Evolutionary conservation across 371 early-diverging fungal species (phyloP).

Genomic region (Mucor saturninus): DNA sequence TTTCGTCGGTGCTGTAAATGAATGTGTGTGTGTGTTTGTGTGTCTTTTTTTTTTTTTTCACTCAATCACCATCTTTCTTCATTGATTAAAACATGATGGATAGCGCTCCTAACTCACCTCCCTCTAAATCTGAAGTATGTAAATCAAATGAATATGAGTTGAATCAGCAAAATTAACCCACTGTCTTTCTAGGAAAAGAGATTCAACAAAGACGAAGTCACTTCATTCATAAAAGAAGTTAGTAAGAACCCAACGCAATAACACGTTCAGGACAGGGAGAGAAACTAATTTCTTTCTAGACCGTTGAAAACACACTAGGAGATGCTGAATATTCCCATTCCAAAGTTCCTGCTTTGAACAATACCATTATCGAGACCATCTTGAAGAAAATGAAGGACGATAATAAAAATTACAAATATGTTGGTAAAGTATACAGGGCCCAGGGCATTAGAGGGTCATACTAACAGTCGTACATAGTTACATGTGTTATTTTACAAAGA

Average conservation of each 20-base stretch:
- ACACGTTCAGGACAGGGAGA: not conserved
- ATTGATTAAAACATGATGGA: too few relatives aligned
- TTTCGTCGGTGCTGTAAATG: too few relatives aligned
- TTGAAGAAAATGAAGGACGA: conserved; percentile 65
- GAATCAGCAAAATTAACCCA: not conserved
- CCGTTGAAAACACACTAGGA: conserved; percentile 63
- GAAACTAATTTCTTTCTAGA: conserved; percentile 32
- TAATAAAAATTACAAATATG: conserved; percentile 76
- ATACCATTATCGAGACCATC: conserved; percentile 67
- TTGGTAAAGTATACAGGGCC: conserved; percentile 50
- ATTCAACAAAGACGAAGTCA: conserved; percentile 34
- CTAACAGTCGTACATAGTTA: conserved; percentile 37
- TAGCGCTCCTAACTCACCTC: too few relatives aligned
- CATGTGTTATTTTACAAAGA: conserved; percentile 78
- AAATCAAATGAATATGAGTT: too few relatives aligned
- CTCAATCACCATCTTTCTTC: too few relatives aligned
- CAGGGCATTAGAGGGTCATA: too few relatives aligned
- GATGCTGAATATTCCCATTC: conserved; percentile 71
- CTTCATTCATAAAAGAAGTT: conserved; percentile 41
- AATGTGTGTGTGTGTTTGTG: too few relatives aligned
- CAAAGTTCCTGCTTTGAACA: conserved; percentile 75
- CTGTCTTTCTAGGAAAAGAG: conserved; percentile 14
- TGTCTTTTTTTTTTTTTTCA: too few relatives aligned
- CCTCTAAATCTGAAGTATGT: too few relatives aligned
- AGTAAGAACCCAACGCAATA: conserved; percentile 2